Evolutionary conservation across 169 alveolate species (phyloP).

Genomic region (Perkinsus marinus): DNA sequence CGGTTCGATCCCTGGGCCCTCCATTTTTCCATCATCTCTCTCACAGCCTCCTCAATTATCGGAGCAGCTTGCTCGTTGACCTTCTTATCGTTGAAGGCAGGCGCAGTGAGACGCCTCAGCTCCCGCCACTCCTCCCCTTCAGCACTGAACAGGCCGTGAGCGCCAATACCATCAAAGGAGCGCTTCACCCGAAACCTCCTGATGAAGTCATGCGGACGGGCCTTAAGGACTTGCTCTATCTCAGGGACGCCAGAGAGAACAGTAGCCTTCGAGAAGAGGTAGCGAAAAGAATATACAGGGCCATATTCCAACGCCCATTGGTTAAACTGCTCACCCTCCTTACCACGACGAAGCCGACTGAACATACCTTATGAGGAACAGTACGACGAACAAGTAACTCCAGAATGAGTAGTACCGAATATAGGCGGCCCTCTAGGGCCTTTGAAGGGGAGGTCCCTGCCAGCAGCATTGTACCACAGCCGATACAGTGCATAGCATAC

Average conservation of each 20-base stretch:
- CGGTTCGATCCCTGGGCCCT: background rate
- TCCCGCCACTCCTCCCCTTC: background rate
- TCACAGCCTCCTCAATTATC: background rate
- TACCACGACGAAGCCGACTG: background rate
- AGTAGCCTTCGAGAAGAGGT: background rate
- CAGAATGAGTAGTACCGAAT: background rate
- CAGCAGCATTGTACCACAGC: background rate
- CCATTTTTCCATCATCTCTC: background rate
- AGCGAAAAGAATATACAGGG: background rate
- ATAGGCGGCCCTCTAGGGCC: background rate
- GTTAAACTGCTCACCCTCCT: background rate
- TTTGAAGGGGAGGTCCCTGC: background rate
- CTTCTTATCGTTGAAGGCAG: background rate
- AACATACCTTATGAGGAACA: background rate
- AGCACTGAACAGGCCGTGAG: background rate
- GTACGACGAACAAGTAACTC: no score
- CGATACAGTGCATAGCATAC: background rate
- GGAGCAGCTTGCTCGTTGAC: background rate
- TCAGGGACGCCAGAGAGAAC: background rate
- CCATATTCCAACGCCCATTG: background rate
- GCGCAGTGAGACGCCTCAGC: background rate
- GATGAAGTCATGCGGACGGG: background rate
- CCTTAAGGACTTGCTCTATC: background rate
- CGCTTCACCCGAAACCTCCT: background rate
- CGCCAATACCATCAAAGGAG: background rate